phyloP scores from a whole-genome alignment of 2,329 filamentous ascomycete genomes.

The Phaeoacremonium minimum region DNA sequence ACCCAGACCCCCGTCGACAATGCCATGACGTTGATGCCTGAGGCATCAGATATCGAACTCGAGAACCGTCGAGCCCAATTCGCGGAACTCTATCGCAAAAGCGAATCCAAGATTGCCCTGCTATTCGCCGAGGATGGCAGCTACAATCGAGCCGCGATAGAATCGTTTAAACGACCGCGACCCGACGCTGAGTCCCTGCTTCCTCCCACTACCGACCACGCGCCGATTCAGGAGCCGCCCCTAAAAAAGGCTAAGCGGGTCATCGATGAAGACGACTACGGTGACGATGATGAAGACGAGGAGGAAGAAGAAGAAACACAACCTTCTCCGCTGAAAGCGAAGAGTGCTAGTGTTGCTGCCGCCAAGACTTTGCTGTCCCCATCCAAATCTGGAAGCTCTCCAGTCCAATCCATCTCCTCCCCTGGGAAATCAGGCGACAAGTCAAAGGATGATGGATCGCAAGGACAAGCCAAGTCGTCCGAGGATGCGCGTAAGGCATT shows the following conservation, averaged over 20 bases:
- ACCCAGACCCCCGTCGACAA: constrained; percentile 48
- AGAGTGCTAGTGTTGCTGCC: constrained; percentile 42
- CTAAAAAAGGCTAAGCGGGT: constrained; percentile 71
- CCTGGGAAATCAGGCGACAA: constrained; percentile 55
- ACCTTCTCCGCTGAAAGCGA: constrained; percentile 46
- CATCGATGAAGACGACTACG: constrained; percentile 83
- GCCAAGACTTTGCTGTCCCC: constrained; percentile 61
- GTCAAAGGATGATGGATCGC: constrained; percentile 44
- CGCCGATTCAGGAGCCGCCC: constrained; percentile 54
- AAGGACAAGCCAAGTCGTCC: constrained; percentile 61
- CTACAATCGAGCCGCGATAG: constrained; percentile 48
- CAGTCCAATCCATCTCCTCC: constrained; percentile 57
- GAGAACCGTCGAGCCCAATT: constrained; percentile 72
- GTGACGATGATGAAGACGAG: constrained; percentile 74
- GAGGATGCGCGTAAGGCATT: constrained; percentile 91
- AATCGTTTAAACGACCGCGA: constrained; percentile 41
- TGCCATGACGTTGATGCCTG: constrained; percentile 50
- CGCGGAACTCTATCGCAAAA: constrained; percentile 70
- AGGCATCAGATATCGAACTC: constrained; percentile 60
- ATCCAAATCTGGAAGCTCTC: constrained; percentile 66
- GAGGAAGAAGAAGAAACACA: constrained; percentile 54
- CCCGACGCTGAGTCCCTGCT: constrained; percentile 31
- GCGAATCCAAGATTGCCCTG: constrained; percentile 70
- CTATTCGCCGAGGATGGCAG: constrained; percentile 63
- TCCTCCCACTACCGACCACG: constrained; percentile 55